These are phyloP conservation scores for Calonectria leucothoes DNA, from an alignment of 2,329 filamentous ascomycete species.

Conservation along the genomic window DNA sequence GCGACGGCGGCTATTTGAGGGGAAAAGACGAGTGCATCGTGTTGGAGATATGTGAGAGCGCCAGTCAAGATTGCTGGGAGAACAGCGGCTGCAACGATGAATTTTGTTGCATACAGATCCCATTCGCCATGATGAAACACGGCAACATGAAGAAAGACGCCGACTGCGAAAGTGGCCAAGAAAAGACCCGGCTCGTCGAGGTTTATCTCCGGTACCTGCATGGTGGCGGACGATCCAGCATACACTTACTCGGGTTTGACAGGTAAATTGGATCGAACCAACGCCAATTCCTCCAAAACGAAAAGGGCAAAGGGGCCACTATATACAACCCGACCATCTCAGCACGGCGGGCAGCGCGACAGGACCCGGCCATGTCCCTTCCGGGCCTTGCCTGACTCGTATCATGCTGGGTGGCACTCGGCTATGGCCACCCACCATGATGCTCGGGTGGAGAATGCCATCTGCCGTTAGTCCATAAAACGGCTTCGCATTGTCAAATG, in stretches of 20 bases:
- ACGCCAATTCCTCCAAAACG: background rate
- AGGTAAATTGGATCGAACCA: background rate
- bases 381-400: background rate
- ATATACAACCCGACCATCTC: background rate
- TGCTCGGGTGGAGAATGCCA: background rate
- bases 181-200: background rate
- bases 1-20: background rate
- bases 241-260: background rate
- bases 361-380: background rate
- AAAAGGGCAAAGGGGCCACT: background rate
- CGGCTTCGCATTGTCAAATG: background rate
- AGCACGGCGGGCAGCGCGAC: background rate
- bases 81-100: background rate
- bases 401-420: background rate
- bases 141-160: background rate
- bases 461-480: background rate
- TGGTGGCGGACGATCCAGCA: background rate
- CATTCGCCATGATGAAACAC: slow-evolving; percentile 25
- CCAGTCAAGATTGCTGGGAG: background rate
- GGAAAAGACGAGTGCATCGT: background rate
- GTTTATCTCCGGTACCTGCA: background rate
- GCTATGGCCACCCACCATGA: background rate
- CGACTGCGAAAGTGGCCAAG: background rate
- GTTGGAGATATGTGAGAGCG: background rate
- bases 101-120: slow-evolving; percentile 15